Base-by-base conservation (phyloP, 495 filamentous ascomycete genomes). In the Penicillium cataractarum region DNA sequence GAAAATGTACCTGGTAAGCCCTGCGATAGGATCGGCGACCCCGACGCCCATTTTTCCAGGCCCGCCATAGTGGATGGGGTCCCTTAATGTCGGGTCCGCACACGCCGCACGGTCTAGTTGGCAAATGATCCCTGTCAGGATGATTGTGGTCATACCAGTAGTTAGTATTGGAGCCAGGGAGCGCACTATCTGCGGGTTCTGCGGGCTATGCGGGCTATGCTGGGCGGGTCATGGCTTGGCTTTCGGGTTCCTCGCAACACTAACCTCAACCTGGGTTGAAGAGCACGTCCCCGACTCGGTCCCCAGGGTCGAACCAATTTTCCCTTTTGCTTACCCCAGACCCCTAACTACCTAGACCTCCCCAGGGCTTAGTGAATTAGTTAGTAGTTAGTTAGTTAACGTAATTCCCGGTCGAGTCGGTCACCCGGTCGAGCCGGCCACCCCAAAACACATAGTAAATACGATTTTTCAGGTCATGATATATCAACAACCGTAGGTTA, bases 41-140 rank as follows among this genome's bases (percentile, higher is more conserved):
- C 61, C 57, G 65, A 54, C 29, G 39, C 27, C 56, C 44, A 40
- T 26, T 62, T 59, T 13, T 55, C 55, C 26, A 49, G 58, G 63
- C 58, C 54, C 58, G 49, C 54, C 24, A 57, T 12, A 7, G 59
- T 58, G 63, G 48, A 35, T 54, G 31, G 35, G 54, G 26, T 42
- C 54, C 54, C 6, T 26, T 4, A n/a, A 8, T 56, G 33, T 56
- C 54, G 54, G 35, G 29, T 22, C 31, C 50, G 15, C 50, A 33
- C 7, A 10, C 6, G 33, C 9, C 35, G 4, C 8, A 33, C 49
- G 5, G 49, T 17, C 49, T 8, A 32, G 31, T 21, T 32, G 51
- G 51, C 31, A 35, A n/a, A 35, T 54, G 4, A 29, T 50, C 46
- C 24, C 26, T 50, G 46, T 50, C 33, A 29, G 26, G 46, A 26